Base-by-base conservation (phyloP, 768 basidiomycete species). In the Mycena latifolia region DNA sequence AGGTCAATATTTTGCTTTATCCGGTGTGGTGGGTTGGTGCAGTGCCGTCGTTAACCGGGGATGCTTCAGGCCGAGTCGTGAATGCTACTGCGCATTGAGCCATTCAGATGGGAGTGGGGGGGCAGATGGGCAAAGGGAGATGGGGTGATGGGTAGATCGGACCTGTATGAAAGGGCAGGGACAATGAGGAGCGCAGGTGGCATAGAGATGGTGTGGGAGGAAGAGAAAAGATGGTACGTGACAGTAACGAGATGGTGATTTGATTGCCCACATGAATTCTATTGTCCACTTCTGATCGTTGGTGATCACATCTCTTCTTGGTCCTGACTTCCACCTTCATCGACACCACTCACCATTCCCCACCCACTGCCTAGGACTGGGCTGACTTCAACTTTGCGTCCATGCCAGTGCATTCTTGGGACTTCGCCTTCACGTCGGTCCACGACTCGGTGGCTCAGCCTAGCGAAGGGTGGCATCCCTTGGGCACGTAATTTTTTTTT, bases 181-280 rank as follows among this genome's bases (percentile, higher is more conserved):
- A 53, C 52, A n/a, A n/a, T n/a, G 35, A 35, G 52, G 52, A 53
- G 52, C 52, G 15, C 52, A 53, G 52, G 52, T 53, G 52, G 52
- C 35, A 53, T 53, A 37, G 22, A 37, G 52, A 37, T 37, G 35
- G 22, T 35, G 35, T 35, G 35, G 52, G 33, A 53, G 35, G 52
- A 53, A 53, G 52, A 53, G 52, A 37, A 53, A 35, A 25, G 29
- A 22, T 53, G 33, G 37, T 35, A 53, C 33, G n/a, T 53, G 35
- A 53, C 52, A 37, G 41, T 43, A 20, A 43, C n/a, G 41, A 43
- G 10, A 43, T 20, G 41, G 41, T 43, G 41, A 43, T 43, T 43
- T 43, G 41, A 43, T 37, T 37, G 41, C n/a, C 20, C 41, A 43
- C 41, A 43, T 43, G 20, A n/a, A 43, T 43, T 43, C 41, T 20